phyloP scores from a whole-genome alignment of 495 filamentous ascomycete species.

The Lophiotrema nucula region DNA sequence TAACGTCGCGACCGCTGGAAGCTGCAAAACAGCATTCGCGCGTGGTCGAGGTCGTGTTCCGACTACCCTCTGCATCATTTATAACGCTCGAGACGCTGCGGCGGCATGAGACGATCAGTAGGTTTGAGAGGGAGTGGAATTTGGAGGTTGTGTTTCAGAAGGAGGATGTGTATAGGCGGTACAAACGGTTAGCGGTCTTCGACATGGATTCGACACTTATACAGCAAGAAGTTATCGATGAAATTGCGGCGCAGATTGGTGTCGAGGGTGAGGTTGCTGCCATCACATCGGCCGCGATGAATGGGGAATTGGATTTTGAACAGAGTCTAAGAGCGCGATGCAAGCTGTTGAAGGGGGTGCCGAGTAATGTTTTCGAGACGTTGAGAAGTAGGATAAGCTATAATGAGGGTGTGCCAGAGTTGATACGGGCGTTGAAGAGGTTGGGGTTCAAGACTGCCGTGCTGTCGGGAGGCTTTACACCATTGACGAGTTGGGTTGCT shows the following conservation, averaged over 20 bases:
- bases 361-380: slow-evolving; percentile 75
- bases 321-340: slow-evolving; percentile 75
- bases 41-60: slow-evolving; percentile 42
- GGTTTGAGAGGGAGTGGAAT: slow-evolving; percentile 83
- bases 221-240: slow-evolving; percentile 92
- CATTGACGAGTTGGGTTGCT: slow-evolving; percentile 82
- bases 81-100: slow-evolving; percentile 67
- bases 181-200: slow-evolving; percentile 83
- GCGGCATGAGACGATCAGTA: slow-evolving; percentile 75
- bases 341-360: slow-evolving; percentile 73
- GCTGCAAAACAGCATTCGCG: slow-evolving; percentile 9
- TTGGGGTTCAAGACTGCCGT: slow-evolving; percentile 84
- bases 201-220: slow-evolving; percentile 99
- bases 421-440: slow-evolving; percentile 68
- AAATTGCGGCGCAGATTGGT: slow-evolving; percentile 79
- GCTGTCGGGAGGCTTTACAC: slow-evolving; percentile 86
- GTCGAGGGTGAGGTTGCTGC: slow-evolving; percentile 67
- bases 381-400: slow-evolving; percentile 72
- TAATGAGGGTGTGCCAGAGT: slow-evolving; percentile 72
- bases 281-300: slow-evolving; percentile 92
- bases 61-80: slow-evolving; percentile 63
- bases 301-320: slow-evolving; percentile 93
- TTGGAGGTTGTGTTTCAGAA: slow-evolving; percentile 73
- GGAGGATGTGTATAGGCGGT: slow-evolving; percentile 68
- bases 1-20: slow-evolving; percentile 52